Conservation (phyloP, 225 moss, liverwort and hornwort species). For the Rhytidiadelphus loreus region DNA sequence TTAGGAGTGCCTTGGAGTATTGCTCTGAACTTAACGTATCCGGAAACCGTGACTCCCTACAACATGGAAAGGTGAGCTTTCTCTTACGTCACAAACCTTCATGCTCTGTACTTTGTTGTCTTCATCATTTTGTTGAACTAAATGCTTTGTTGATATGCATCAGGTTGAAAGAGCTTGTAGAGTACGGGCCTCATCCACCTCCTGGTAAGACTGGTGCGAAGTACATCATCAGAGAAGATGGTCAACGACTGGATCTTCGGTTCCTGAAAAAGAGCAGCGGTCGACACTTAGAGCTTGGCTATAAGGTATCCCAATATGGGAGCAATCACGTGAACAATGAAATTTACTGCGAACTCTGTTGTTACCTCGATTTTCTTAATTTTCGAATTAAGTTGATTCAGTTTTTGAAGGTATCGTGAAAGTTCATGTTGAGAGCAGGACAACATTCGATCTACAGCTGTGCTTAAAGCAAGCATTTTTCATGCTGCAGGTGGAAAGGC, state of each 20-base stretch:
- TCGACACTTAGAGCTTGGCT: slow-evolving; percentile 96
- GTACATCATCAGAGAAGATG: slow-evolving; percentile 97
- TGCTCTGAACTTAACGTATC: slow-evolving; percentile 94
- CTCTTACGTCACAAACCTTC: not conserved
- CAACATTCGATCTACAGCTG: not conserved
- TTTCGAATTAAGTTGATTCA: not conserved
- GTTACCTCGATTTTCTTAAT: not conserved
- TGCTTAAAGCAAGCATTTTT: not conserved
- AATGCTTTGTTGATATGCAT: slow-evolving; percentile 4
- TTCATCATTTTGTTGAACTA: not conserved
- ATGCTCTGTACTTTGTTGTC: not conserved
- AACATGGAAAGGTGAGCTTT: slow-evolving; percentile 84
- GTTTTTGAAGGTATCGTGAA: not conserved
- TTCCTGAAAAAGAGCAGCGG: slow-evolving; percentile 98
- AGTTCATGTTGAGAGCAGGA: not conserved
- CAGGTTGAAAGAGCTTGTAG: slow-evolving; percentile 98
- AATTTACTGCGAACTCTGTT: not conserved
- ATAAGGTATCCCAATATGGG: slow-evolving; percentile 46
- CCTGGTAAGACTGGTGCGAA: slow-evolving; percentile 99
- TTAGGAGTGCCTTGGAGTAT: slow-evolving; percentile 99
- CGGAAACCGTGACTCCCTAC: slow-evolving; percentile 98
- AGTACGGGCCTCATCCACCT: slow-evolving; percentile 98
- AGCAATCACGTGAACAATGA: not conserved
- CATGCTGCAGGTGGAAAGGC: slow-evolving; percentile 82
- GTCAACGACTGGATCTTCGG: slow-evolving; percentile 92